A percentile compares a stretch with the other conserved stretches of the same genome.
Evolutionary conservation across 108 stramenopile species (phyloP).

Genomic region (Nannochloropsis granulata): DNA sequence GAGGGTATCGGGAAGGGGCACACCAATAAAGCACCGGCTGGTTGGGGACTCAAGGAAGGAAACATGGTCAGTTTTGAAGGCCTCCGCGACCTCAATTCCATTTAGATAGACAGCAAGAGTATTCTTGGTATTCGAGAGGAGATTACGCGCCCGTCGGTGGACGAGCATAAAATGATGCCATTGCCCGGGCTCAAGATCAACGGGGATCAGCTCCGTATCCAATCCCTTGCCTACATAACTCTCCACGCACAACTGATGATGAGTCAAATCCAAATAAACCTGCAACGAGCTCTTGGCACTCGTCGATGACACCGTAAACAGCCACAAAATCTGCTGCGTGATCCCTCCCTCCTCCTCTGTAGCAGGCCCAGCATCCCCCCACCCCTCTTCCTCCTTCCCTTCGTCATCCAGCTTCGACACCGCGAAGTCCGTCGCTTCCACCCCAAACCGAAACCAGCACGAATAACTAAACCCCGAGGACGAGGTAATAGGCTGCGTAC

Average conservation of each 20-base stretch:
- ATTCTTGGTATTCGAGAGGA: neutral
- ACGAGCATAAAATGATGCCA: neutral
- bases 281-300: neutral
- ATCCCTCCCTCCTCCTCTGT: neutral
- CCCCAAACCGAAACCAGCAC: neutral
- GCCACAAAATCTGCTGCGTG: constrained; percentile 3
- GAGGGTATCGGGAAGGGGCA: neutral
- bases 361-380: neutral
- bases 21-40: neutral
- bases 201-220: neutral
- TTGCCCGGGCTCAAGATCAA: neutral
- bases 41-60: neutral
- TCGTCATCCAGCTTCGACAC: neutral
- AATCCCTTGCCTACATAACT: neutral
- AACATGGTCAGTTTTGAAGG: neutral
- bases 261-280: neutral
- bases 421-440: neutral
- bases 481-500: neutral
- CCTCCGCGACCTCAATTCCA: neutral
- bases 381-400: neutral
- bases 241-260: neutral
- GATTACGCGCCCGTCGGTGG: neutral
- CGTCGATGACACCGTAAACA: constrained; percentile 9
- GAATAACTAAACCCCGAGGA: neutral
- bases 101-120: neutral